Conservation (phyloP, 2,329 filamentous ascomycete genomes). For the Exophiala lecanii-corni region DNA sequence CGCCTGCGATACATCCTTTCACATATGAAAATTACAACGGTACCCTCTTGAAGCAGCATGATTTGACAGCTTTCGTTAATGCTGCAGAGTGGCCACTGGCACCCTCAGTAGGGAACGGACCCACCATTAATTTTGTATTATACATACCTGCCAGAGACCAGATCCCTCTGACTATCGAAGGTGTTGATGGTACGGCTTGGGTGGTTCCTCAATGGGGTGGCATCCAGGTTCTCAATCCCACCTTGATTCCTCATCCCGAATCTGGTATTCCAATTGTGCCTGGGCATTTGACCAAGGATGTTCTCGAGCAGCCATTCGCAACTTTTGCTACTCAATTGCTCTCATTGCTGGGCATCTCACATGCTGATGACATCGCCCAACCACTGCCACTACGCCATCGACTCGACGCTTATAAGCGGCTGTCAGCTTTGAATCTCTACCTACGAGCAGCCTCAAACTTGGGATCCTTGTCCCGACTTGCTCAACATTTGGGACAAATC, state of each 20-base stretch:
- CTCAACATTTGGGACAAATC: conserved; percentile 78
- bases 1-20: conserved; percentile 57
- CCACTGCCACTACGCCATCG: conserved; percentile 69
- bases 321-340: conserved; percentile 89
- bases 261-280: conserved; percentile 19
- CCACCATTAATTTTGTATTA: conserved; percentile 92
- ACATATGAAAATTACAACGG: conserved; percentile 38
- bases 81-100: conserved; percentile 96
- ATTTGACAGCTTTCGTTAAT: conserved; percentile 92
- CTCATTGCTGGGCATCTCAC: conserved; percentile 76
- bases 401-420: conserved; percentile 76
- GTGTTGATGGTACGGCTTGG: conserved; percentile 69
- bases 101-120: conserved; percentile 81
- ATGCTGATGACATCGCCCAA: conserved; percentile 3
- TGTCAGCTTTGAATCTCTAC: conserved; percentile 78
- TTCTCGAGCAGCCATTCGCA: conserved; percentile 73
- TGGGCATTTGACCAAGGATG: conserved; percentile 56
- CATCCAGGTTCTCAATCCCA: conserved; percentile 62
- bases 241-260: conserved; percentile 29
- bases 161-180: conserved; percentile 56
- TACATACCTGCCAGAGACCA: conserved; percentile 72
- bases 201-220: conserved; percentile 94
- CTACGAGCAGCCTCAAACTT: conserved; percentile 88
- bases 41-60: conserved; percentile 64
- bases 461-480: conserved; percentile 84